Percentiles rank a stretch among this genome's conserved stretches.
These are phyloP conservation scores for Cryphonectria japonica DNA, from an alignment of 2,329 filamentous ascomycete species.

Conservation along the genomic window DNA sequence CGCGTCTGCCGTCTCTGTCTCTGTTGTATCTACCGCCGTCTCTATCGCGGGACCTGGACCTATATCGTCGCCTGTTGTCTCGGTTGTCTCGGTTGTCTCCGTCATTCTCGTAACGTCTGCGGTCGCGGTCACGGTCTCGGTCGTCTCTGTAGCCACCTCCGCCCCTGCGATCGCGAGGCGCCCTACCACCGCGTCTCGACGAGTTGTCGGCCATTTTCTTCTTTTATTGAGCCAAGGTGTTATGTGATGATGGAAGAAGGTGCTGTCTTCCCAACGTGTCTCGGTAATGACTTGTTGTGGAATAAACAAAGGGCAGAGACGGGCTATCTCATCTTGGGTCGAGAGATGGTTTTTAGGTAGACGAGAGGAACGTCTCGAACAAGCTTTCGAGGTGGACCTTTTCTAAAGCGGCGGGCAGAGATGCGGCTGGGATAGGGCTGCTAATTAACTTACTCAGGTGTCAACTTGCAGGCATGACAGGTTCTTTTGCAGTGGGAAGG, in stretches of 20 bases:
- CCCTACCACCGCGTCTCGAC: constrained; percentile 22
- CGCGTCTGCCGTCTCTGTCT: constrained; percentile 38
- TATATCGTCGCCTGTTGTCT: constrained; percentile 32
- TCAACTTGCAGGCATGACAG: too few relatives aligned
- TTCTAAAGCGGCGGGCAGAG: constrained; percentile 1
- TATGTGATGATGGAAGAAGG: background rate
- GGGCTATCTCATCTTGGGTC: background rate
- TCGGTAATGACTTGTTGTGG: background rate
- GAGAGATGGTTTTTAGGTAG: background rate
- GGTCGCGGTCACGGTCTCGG: constrained; percentile 45
- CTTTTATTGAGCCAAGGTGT: too few relatives aligned
- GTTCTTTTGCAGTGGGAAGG: too few relatives aligned
- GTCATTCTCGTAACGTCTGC: constrained; percentile 35
- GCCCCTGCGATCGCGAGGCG: constrained; percentile 37
- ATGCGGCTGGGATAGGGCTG: constrained; percentile 26
- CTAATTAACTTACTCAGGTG: background rate
- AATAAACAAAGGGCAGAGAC: background rate
- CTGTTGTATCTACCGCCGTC: constrained; percentile 33
- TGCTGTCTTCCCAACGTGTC: background rate
- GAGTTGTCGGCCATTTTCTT: constrained; percentile 19
- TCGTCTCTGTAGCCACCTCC: constrained; percentile 34
- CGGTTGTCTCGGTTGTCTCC: constrained; percentile 45
- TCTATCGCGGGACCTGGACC: constrained; percentile 35
- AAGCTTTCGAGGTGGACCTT: background rate
- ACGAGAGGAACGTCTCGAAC: background rate